Percentiles rank a stretch among this genome's conserved stretches.
These are phyloP conservation scores for Phytopythium litorale DNA, from an alignment of 352 stramenopile species.

Conservation along the genomic window DNA sequence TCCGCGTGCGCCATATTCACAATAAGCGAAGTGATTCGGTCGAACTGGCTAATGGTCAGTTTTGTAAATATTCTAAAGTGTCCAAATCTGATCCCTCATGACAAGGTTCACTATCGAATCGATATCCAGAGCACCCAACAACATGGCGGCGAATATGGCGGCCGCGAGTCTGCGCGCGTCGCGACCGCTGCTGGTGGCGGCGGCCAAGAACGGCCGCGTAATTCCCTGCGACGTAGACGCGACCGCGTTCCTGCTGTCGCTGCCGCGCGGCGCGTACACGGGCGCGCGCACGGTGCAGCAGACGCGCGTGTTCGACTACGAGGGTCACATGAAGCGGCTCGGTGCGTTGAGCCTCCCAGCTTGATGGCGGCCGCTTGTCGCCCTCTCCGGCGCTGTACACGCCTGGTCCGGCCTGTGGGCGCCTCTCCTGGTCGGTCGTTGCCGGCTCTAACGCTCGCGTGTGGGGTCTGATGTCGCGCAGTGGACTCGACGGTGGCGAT, in stretches of 20 bases:
- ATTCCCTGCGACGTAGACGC: slow-evolving; percentile 60
- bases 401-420: background rate
- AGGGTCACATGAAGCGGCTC: slow-evolving; percentile 71
- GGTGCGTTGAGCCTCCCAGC: background rate
- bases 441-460: background rate
- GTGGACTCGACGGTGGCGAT: slow-evolving; percentile 74
- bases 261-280: slow-evolving; percentile 72
- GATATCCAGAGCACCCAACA: too few species aligned
- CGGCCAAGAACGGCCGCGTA: slow-evolving; percentile 70
- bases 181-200: slow-evolving; percentile 29
- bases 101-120: too few species aligned
- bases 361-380: background rate
- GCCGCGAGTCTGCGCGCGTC: background rate
- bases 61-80: background rate
- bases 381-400: background rate
- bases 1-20: background rate
- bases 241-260: slow-evolving; percentile 58
- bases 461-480: slow-evolving; percentile 12
- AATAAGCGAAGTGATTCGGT: too few species aligned
- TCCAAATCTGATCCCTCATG: background rate
- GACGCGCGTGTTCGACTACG: slow-evolving; percentile 76
- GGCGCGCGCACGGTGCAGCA: slow-evolving; percentile 65
- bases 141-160: background rate
- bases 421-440: background rate
- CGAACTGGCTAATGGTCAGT: background rate